Evolutionary conservation across 2,329 filamentous ascomycete species (phyloP).

Genomic region (Epichloe sylvatica): DNA sequence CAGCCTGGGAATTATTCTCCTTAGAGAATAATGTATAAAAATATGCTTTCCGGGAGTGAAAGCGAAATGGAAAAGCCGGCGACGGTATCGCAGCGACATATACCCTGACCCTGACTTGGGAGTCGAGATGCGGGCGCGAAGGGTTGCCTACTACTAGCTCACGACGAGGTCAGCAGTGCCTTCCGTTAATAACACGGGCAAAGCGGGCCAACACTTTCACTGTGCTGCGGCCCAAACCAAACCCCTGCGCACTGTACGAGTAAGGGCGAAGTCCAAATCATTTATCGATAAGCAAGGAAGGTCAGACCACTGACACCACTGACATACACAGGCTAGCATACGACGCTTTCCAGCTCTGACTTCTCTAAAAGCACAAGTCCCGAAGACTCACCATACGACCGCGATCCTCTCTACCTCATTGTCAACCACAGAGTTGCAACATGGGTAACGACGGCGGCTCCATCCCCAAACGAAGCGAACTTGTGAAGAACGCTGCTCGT

Average conservation of each 20-base stretch:
- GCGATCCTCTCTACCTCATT: background rate
- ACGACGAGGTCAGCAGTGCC: background rate
- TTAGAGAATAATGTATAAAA: background rate
- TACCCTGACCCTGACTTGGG: background rate
- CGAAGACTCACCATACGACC: background rate
- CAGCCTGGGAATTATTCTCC: background rate
- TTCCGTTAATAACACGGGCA: background rate
- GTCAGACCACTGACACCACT: too few relatives aligned
- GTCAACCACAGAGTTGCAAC: background rate
- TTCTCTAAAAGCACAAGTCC: background rate
- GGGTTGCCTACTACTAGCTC: background rate
- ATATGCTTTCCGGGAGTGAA: background rate
- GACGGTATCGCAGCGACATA: background rate
- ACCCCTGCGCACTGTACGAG: background rate
- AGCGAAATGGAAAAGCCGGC: background rate
- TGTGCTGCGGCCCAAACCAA: background rate
- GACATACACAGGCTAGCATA: too few relatives aligned
- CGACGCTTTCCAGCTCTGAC: too few relatives aligned
- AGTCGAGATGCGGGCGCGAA: background rate
- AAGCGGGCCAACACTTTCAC: background rate
- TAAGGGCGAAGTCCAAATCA: too few relatives aligned
- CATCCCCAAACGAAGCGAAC: constrained; percentile 88
- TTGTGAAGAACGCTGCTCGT: constrained; percentile 85
- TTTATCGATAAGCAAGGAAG: too few relatives aligned
- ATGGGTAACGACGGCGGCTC: constrained; percentile 97